Conservation (phyloP, 148 eudicot genomes). For the Rhododendron ovatum region DNA sequence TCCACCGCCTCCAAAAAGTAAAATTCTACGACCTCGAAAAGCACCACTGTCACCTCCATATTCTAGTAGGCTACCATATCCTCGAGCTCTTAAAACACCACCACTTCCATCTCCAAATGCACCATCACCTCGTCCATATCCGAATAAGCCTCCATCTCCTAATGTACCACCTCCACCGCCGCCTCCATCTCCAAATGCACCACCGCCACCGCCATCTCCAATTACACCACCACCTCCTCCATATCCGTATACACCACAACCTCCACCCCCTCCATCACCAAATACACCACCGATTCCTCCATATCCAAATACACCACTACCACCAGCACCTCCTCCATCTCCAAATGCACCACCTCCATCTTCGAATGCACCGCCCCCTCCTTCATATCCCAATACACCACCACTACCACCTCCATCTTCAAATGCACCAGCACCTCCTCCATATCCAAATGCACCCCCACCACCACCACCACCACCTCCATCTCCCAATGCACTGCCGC, state of each 20-base stretch:
- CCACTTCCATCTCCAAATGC: not conserved
- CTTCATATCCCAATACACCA: not conserved
- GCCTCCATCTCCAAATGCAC: constrained; percentile 3
- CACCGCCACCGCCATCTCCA: constrained; percentile 15
- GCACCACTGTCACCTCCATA: constrained; percentile 14
- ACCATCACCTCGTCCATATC: constrained; percentile 4
- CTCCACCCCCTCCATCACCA: constrained; percentile 18
- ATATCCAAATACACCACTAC: constrained; percentile 23
- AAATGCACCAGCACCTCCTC: constrained; percentile 18
- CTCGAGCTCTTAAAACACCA: not conserved
- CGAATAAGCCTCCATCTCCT: constrained; percentile 8
- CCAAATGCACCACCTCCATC: constrained; percentile 20
- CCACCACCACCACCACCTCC: constrained; percentile 7
- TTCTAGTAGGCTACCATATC: constrained; percentile 3
- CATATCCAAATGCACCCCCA: constrained; percentile 22
- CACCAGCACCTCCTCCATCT: constrained; percentile 11
- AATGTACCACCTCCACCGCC: not conserved
- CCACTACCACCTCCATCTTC: constrained; percentile 11
- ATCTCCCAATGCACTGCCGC: constrained; percentile 20
- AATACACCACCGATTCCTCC: constrained; percentile 12
- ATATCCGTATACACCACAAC: constrained; percentile 15
- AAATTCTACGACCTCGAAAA: constrained; percentile 21
- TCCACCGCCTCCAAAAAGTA: constrained; percentile 16
- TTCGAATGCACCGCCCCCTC: constrained; percentile 18
- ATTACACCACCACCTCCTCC: constrained; percentile 13